Evolutionary conservation across 257 asterid genomes (phyloP), one percentile per base, ranked within the genome.

Genomic region (Capsicum rhomboideum): DNA sequence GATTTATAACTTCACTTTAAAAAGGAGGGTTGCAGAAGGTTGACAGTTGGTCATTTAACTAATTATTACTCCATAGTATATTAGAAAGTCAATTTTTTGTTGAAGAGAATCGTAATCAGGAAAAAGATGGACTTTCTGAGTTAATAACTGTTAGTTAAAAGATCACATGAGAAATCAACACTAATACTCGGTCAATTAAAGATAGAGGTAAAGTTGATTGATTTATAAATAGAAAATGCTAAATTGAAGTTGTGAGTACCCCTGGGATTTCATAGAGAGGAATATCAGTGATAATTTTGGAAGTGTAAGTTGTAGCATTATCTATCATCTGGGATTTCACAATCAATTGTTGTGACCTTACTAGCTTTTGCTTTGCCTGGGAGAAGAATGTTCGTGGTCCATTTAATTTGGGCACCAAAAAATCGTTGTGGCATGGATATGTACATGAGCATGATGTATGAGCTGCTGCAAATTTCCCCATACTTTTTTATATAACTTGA

Each of bases 271-370:
- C 99, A 53, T 87, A 87, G 56, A 97, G 94, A 84, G 99, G 92
- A 69, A 93, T 86, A 37, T 95, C 98, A n/a, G 99, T 95, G 79
- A 91, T 89, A 79, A 95, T 92, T 89, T 88, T 89, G 31, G 95
- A 92, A 82, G 95, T 82, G 87, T 93, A 97, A 82, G 96, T 92
- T 1, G 85, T 67, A 52, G 80, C 85, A 67, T 67, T 68, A 68
- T 37, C 14, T 42, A 13, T 58, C n/a, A 82, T 52, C 68, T 28
- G 85, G 0, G 63, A 77, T 50, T 77, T 75, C 56, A 52, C 63
- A 0, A 9, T 77, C 42, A 77, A 26, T 50, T 4, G 81, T 17
- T 75, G 58, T 74, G 34, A 74, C 58, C 29, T 46, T 56, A 34
- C 68, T 59, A 21, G 69, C 69, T 29, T 64, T 64, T 64, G 72